Evolutionary conservation across 1,284 basidiomycete species (phyloP).

Genomic region (Vanrija sp.): DNA sequence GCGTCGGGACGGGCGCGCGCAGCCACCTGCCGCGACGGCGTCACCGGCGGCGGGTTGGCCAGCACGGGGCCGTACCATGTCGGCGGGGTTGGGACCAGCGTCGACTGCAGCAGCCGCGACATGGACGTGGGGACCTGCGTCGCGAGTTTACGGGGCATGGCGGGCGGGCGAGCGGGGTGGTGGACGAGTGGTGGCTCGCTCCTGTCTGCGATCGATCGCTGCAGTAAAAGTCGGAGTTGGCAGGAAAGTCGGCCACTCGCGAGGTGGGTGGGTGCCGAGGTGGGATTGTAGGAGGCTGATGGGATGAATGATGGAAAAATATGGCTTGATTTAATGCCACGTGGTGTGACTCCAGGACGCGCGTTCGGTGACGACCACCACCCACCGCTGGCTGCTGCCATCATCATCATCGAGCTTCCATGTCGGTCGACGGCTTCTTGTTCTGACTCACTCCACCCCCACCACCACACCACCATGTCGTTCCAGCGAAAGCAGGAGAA

Average conservation of each 20-base stretch:
- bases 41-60: constrained; percentile 77
- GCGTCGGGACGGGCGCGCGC: constrained; percentile 50
- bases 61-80: constrained; percentile 83
- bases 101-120: constrained; percentile 71
- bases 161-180: constrained; percentile 6
- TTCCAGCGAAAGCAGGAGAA: constrained; percentile 54
- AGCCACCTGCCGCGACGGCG: constrained; percentile 69
- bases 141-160: constrained; percentile 80
- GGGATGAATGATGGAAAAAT: constrained; percentile 10
- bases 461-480: constrained; percentile 30
- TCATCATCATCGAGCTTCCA: constrained; percentile 1
- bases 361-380: constrained; percentile 6
- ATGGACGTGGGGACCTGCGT: constrained; percentile 85
- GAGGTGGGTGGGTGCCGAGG: background rate
- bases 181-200: background rate
- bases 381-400: background rate
- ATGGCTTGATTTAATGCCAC: constrained; percentile 7
- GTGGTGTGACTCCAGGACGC: constrained; percentile 5
- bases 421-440: background rate
- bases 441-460: background rate
- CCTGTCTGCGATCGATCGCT: background rate
- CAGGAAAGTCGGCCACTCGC: constrained; percentile 11
- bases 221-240: constrained; percentile 19
- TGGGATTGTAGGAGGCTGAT: background rate
- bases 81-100: constrained; percentile 67